Base-by-base conservation (phyloP, 257 asterid genomes). In the Solanum sitiens region DNA sequence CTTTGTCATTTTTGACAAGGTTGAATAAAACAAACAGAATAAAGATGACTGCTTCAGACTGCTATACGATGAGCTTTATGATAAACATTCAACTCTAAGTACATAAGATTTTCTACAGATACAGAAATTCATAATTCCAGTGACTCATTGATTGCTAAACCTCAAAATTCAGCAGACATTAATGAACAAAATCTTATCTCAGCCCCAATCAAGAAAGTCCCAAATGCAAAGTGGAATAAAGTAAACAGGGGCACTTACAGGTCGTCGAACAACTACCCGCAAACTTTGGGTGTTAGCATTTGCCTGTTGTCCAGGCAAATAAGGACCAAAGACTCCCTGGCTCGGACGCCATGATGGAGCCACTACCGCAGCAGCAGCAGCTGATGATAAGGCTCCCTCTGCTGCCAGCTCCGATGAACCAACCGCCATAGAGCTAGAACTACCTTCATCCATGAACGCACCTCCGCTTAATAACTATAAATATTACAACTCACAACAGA, bases 211-310 rank as follows among this genome's bases (percentile, higher is more conserved):
- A 11, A 82, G 18, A 82, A 82, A 82, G 30, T 4, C 83, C 42
- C 86, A 82, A 82, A 50, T 50, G 86, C 70, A 50, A 16, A 47
- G 44, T 82, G 86, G 25, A 82, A 82, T 50, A 50, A 40, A 82
- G 86, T 50, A 82, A 30, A 82, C 27, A 50, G 65, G 82, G 88
- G 45, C 90, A 90, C 98, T 89, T 93, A 97, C 99, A 88, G 98
- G 98, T 89, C 92, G 94, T 91, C 96, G 91, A 88, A 94, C 98
- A 56, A 90, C 93, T 39, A 93, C 98, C 70, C 95, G 92, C 93
- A 95, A 91, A 90, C 86, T 76, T 83, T 89, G 95, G 89, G 94
- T 92, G 89, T 93, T 93, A 87, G 91, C 92, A 90, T 89, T 89
- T 85, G 89, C 70, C 87, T 86, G 91, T 56, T 56, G 65, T 56